Evolutionary conservation across 345 rosid species (phyloP).

Genomic region (Ceriops decandra): DNA sequence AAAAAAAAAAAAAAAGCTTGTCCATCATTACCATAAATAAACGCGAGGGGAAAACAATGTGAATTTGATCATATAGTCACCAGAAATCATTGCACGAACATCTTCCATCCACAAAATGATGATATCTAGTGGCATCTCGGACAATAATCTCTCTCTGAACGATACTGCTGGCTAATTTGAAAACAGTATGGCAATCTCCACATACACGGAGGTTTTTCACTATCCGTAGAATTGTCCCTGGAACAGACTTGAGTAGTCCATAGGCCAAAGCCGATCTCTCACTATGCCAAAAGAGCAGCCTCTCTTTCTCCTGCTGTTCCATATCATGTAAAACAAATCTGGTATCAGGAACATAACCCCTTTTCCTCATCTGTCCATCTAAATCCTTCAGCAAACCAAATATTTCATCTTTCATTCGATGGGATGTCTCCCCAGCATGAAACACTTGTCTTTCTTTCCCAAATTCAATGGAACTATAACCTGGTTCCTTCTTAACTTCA

Average conservation of each 20-base stretch:
- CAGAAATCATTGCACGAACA: conserved; percentile 82
- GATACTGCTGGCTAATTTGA: conserved; percentile 55
- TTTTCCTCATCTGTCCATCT: conserved; percentile 53
- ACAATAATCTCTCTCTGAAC: conserved; percentile 57
- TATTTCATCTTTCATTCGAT: conserved; percentile 52
- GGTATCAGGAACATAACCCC: conserved; percentile 74
- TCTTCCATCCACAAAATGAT: conserved; percentile 61
- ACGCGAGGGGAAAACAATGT: too few species aligned
- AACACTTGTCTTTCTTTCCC: conserved; percentile 56
- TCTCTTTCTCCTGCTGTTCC: conserved; percentile 67
- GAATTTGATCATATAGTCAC: conserved; percentile 28
- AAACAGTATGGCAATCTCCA: conserved; percentile 66
- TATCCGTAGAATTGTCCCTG: conserved; percentile 47
- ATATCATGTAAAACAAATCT: conserved; percentile 53
- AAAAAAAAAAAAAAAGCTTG: too few species aligned
- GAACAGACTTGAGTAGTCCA: conserved; percentile 57
- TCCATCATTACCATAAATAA: too few species aligned
- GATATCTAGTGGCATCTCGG: conserved; percentile 72
- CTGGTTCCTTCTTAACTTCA: conserved; percentile 61
- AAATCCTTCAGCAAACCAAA: conserved; percentile 43
- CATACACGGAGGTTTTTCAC: conserved; percentile 77
- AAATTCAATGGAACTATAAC: conserved; percentile 51
- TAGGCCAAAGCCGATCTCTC: conserved; percentile 72
- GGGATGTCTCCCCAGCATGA: conserved; percentile 60
- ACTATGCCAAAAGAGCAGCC: conserved; percentile 71